These are phyloP conservation scores for Aspergillus awamori DNA, from an alignment of 2,329 filamentous ascomycete genomes.

Conservation along the genomic window DNA sequence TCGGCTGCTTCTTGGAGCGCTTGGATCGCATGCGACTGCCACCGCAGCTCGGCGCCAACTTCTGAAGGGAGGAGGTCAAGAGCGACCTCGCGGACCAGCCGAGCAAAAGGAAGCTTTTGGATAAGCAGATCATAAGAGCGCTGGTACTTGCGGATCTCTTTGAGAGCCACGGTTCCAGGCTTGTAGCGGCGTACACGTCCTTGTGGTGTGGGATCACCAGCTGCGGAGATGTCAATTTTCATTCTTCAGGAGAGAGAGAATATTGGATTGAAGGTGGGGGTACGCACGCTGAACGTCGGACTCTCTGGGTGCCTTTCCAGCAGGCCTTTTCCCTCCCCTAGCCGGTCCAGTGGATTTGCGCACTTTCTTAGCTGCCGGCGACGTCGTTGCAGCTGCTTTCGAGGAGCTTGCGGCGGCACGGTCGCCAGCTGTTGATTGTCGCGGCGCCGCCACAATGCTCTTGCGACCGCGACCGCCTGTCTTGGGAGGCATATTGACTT, in stretches of 20 bases:
- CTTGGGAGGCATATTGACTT: slow-evolving; percentile 35
- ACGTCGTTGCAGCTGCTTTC: slow-evolving; percentile 9
- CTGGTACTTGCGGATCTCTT: slow-evolving; percentile 91
- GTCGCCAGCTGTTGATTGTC: slow-evolving; percentile 10
- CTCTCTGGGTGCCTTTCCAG: slow-evolving; percentile 20
- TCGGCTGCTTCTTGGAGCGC: slow-evolving; percentile 95
- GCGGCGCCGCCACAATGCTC: slow-evolving; percentile 5
- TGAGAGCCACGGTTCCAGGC: slow-evolving; percentile 82
- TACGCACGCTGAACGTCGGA: slow-evolving; percentile 45
- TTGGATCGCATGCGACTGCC: slow-evolving; percentile 94
- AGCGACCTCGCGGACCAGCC: slow-evolving; percentile 56
- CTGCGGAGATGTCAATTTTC: slow-evolving; percentile 45
- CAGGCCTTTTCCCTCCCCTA: slow-evolving; percentile 26
- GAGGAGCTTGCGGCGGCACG: slow-evolving; percentile 21
- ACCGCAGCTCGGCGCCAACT: slow-evolving; percentile 72
- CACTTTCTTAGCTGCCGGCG: slow-evolving; percentile 12
- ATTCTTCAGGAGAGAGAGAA: neutral
- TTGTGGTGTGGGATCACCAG: slow-evolving; percentile 72
- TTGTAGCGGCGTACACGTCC: slow-evolving; percentile 65
- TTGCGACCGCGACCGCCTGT: slow-evolving; percentile 23
- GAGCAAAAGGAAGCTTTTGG: slow-evolving; percentile 56
- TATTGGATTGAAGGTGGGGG: neutral
- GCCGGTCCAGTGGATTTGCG: slow-evolving; percentile 25
- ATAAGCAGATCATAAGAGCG: slow-evolving; percentile 85
- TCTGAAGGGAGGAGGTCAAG: slow-evolving; percentile 61